Evolutionary conservation across 2,329 filamentous ascomycete genomes (phyloP).

Genomic region (Penicillium sp.): DNA sequence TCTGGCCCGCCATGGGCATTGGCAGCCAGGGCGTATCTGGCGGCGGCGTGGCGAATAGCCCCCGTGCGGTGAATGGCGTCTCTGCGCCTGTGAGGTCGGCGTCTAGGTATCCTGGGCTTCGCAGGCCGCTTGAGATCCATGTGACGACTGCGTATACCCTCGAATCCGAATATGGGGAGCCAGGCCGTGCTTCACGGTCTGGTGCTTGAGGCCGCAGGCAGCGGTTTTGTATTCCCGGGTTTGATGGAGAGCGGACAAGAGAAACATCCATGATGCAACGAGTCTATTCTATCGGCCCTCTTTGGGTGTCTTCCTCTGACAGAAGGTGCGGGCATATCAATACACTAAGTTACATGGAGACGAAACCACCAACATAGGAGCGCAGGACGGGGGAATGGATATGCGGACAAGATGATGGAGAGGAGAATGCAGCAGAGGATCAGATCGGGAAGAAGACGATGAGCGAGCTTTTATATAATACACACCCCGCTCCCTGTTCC

Average conservation of each 20-base stretch:
- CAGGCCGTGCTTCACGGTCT: not conserved
- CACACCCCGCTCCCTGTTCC: constrained; percentile 20
- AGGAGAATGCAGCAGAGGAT: constrained; percentile 12
- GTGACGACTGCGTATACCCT: constrained; percentile 18
- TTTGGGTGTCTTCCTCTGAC: constrained; percentile 15
- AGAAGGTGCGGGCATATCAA: constrained; percentile 24
- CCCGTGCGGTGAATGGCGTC: constrained; percentile 1
- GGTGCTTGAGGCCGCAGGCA: too few species aligned
- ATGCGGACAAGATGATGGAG: constrained; percentile 21
- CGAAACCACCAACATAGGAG: constrained; percentile 18
- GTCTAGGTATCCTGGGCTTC: not conserved
- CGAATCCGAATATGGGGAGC: constrained; percentile 5
- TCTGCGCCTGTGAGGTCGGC: not conserved
- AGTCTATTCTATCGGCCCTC: constrained; percentile 30
- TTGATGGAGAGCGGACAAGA: not conserved
- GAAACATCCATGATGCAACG: constrained; percentile 17
- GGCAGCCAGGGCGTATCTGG: constrained; percentile 5
- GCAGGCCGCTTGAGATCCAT: constrained; percentile 11
- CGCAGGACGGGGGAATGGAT: constrained; percentile 23
- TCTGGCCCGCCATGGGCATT: not conserved
- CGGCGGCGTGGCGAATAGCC: constrained; percentile 15
- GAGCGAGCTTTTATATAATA: constrained; percentile 26
- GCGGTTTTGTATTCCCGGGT: too few species aligned
- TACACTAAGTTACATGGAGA: constrained; percentile 31
- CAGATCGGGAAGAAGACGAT: constrained; percentile 13